Base-by-base conservation (phyloP, 805 yeast genomes). In the Komagataella kurtzmanii region DNA sequence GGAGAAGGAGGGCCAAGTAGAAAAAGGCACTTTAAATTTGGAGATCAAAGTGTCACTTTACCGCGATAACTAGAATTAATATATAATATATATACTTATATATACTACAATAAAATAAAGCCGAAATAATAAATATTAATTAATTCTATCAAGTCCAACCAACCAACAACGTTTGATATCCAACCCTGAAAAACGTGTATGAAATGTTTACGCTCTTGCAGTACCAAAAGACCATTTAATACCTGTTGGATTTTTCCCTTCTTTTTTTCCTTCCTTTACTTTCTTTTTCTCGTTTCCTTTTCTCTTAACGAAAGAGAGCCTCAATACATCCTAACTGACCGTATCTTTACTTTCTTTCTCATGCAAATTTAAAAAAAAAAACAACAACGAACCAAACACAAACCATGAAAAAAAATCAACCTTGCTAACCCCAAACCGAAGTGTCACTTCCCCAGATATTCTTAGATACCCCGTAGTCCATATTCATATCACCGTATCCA, bases 371-470 rank as follows among this genome's bases (percentile, higher is more conserved):
- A 19, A 49, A 30, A 44, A 49, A 49, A 24, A 12, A 18, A 47
- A 8, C 14, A 24, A 49, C 12, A 23, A 44, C 23, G 24, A 12
- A 46, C 30, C 45, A 24, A 17, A 19, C 40, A n/a, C 23, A 44
- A 45, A 24, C 44, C 24, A n/a, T 23, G 21, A 44, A 23, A 17
- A 10, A 43, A 49, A 44, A 17, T 36, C 19, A 49, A 19, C 45
- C 24, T 50, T 18, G 24, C 50, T 49, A 57, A 24, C 61, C 59
- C 61, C 61, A 58, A 23, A 57, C 61, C 17, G 60, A 58, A 58
- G 55, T 58, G 50, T 58, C 58, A 48, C 53, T 54, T 43, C 61
- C 59, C 61, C 60, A 58, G 47, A 58, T 58, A 43, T 49, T 58
- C 45, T 56, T 58, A 36, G 48, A 21, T 17, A 21, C 47, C 30